Evolutionary conservation across 192 early-diverging fungal species (phyloP).

Genomic region (Glomus cerebriforme): DNA sequence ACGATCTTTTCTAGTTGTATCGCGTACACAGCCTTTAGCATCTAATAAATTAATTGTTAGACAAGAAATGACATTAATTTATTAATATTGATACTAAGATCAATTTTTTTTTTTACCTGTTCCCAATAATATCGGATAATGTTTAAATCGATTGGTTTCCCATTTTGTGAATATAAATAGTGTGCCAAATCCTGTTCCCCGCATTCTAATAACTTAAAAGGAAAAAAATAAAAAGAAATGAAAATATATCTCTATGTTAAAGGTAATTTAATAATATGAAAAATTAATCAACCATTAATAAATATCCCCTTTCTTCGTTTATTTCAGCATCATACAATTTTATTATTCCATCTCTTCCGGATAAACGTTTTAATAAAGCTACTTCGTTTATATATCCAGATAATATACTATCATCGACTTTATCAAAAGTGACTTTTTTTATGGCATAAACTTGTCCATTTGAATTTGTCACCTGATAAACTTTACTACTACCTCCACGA

Average conservation of each 20-base stretch:
- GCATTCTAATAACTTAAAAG: constrained; percentile 72
- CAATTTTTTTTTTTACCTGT: constrained; percentile 52
- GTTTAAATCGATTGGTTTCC: constrained; percentile 63
- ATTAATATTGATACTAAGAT: not conserved
- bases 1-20: constrained; percentile 90
- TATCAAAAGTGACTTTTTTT: constrained; percentile 80
- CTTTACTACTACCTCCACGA: constrained; percentile 85
- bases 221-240: not conserved
- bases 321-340: constrained; percentile 77
- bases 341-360: constrained; percentile 73
- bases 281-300: constrained; percentile 64
- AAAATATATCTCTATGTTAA: not conserved
- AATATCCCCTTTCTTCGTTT: constrained; percentile 54
- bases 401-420: constrained; percentile 62
- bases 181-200: constrained; percentile 87
- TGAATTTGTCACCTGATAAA: constrained; percentile 79
- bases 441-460: constrained; percentile 72
- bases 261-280: not conserved
- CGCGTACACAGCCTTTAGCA: constrained; percentile 85
- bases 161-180: constrained; percentile 53
- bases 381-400: constrained; percentile 87
- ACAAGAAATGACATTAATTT: too few relatives aligned
- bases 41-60: too few relatives aligned
- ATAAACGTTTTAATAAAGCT: constrained; percentile 66
- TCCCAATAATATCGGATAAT: constrained; percentile 85